Evolutionary conservation across 768 basidiomycete species (phyloP), one percentile per base, ranked within the genome.

Genomic region (Leucocoprinus leucothites): DNA sequence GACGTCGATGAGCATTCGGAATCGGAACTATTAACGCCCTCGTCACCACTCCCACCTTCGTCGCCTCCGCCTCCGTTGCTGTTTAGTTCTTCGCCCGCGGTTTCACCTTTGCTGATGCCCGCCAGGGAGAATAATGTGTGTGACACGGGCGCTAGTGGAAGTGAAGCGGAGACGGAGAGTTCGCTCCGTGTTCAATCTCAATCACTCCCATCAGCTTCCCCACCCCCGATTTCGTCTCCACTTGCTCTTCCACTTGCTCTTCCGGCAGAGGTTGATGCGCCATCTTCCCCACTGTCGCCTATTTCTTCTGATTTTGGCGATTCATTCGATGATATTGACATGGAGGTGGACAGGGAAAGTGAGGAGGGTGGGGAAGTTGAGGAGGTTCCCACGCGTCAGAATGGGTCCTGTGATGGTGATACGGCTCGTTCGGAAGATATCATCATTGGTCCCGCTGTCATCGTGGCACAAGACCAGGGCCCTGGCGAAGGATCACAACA

Each of bases 41-140:
- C 64, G 21, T 68, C 69, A 6, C 69, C 68, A 9, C 62, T 71
- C 25, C 74, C 71, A 5, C 72, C 78, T 13, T 79, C 79, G 13
- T 78, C 79, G 1, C 77, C 78, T 19, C 69, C 78, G 19, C 69
- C 72, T 4, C 31, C 31, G 11, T 5, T 31, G 31, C 5, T 31
- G 31, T 31, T 31, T 11, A 31, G 31, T 31, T 61, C 72, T 25
- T 79, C 79, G 0, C 78, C 77, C 14, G 53, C 11, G 67, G 74
- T 58, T 72, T 74, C 21, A 60, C 62, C 34, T 65, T n/a, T n/a
- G n/a, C n/a, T n/a, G n/a, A n/a, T n/a, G n/a, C n/a, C n/a, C n/a
- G n/a, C n/a, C n/a, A n/a, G n/a, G n/a, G n/a, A n/a, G n/a, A n/a
- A n/a, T n/a, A n/a, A n/a, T n/a, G n/a, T n/a, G n/a, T n/a, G n/a